Percentiles rank a stretch among this genome's conserved stretches.
Evolutionary conservation across 1,284 basidiomycete species (phyloP).

Genomic region (Hemileia vastatrix): DNA sequence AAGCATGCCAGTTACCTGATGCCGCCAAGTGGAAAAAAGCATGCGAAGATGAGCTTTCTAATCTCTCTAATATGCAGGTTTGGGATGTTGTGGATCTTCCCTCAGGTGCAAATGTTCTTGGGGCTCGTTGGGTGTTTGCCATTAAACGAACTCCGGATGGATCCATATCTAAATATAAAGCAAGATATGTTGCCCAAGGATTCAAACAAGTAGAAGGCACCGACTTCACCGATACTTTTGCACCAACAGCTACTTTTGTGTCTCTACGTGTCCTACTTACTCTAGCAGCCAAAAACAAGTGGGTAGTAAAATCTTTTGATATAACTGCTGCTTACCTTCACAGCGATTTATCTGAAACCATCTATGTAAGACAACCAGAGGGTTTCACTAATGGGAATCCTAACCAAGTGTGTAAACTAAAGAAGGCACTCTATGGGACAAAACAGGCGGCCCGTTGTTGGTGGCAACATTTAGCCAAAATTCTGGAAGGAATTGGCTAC

Average conservation of each 20-base stretch:
- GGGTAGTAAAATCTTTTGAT: slow-evolving; percentile 47
- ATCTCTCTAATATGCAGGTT: not conserved
- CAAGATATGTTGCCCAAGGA: slow-evolving; percentile 47
- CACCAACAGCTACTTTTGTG: slow-evolving; percentile 45
- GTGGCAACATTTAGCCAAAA: slow-evolving; percentile 7
- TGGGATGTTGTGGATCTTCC: not conserved
- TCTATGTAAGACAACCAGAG: slow-evolving; percentile 45
- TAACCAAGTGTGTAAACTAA: not conserved
- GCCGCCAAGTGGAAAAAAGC: no score
- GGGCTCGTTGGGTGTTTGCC: slow-evolving; percentile 45
- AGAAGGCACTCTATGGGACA: slow-evolving; percentile 1
- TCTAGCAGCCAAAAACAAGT: slow-evolving; percentile 42
- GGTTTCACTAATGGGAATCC: slow-evolving; percentile 23
- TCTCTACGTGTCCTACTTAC: slow-evolving; percentile 45
- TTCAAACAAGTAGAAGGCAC: slow-evolving; percentile 47
- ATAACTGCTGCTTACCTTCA: slow-evolving; percentile 48
- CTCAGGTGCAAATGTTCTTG: slow-evolving; percentile 28
- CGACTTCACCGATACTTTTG: slow-evolving; percentile 48
- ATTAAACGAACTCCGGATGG: slow-evolving; percentile 46
- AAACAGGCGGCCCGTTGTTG: slow-evolving; percentile 2
- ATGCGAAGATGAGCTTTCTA: no score
- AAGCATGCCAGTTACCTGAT: no score
- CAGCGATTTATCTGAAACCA: slow-evolving; percentile 46
- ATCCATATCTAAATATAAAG: slow-evolving; percentile 44
- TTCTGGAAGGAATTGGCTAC: not conserved